These are phyloP conservation scores for Hypoxylon fragiforme DNA, from an alignment of 495 filamentous ascomycete genomes.

Conservation along the genomic window DNA sequence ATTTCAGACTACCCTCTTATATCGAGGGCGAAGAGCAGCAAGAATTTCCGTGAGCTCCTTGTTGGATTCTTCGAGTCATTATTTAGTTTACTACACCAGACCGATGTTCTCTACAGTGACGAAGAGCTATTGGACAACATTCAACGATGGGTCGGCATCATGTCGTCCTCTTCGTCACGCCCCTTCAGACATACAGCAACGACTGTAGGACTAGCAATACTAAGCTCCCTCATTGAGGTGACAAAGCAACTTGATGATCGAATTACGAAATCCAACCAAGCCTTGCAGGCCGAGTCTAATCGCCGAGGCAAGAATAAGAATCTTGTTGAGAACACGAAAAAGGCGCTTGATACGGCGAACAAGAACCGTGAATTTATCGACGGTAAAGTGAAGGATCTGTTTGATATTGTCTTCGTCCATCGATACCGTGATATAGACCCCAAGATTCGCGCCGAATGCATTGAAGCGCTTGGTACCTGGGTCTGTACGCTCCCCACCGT, in stretches of 20 bases:
- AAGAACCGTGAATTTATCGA: slow-evolving; percentile 65
- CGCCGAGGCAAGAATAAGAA: slow-evolving; percentile 69
- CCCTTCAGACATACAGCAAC: slow-evolving; percentile 94
- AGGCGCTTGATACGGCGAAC: slow-evolving; percentile 66
- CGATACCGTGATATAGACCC: slow-evolving; percentile 93
- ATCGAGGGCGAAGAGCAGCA: slow-evolving; percentile 70
- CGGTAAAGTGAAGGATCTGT: slow-evolving; percentile 72
- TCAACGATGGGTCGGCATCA: slow-evolving; percentile 77
- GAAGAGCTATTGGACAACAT: slow-evolving; percentile 78
- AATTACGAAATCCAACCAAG: slow-evolving; percentile 75
- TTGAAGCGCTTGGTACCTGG: slow-evolving; percentile 83
- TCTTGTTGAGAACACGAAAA: slow-evolving; percentile 66
- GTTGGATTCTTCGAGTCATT: slow-evolving; percentile 75
- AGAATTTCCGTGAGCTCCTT: slow-evolving; percentile 74
- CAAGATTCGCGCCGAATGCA: slow-evolving; percentile 80
- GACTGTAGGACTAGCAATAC: slow-evolving; percentile 73
- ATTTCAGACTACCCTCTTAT: slow-evolving; percentile 93
- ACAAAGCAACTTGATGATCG: slow-evolving; percentile 67
- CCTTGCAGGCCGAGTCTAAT: slow-evolving; percentile 73
- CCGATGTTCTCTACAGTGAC: slow-evolving; percentile 74
- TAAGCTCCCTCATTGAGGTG: slow-evolving; percentile 68
- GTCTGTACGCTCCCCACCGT: slow-evolving; percentile 77
- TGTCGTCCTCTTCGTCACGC: slow-evolving; percentile 80
- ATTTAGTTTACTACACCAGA: slow-evolving; percentile 72
- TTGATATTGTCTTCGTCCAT: slow-evolving; percentile 89